A percentile compares a stretch with the other conserved stretches of the same genome.
Evolutionary conservation across 2,329 filamentous ascomycete genomes (phyloP).

Genomic region (Rhinocladiella similis): DNA sequence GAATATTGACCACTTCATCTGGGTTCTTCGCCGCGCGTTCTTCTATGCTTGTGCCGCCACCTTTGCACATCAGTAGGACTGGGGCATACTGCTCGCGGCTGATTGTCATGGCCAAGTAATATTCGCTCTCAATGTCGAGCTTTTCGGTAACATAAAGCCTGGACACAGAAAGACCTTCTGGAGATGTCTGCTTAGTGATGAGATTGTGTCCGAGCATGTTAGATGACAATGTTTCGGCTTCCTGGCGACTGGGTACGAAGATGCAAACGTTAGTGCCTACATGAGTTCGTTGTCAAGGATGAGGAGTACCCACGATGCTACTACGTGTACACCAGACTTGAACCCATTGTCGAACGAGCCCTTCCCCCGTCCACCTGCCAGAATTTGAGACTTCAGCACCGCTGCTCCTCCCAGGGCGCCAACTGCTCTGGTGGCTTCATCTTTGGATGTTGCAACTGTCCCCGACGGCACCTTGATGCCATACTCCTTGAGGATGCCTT

Average conservation of each 20-base stretch:
- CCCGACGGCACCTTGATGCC: background rate
- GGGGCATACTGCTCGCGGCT: conserved; percentile 46
- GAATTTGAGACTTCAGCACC: conserved; percentile 35
- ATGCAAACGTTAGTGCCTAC: background rate
- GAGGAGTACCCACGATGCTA: conserved; percentile 26
- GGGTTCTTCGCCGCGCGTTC: conserved; percentile 19
- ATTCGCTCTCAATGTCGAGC: conserved; percentile 35
- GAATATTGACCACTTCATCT: background rate
- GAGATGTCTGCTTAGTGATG: conserved; percentile 34
- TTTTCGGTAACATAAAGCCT: conserved; percentile 42
- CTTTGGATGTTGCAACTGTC: background rate
- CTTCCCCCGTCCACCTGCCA: conserved; percentile 36
- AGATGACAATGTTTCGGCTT: conserved; percentile 32
- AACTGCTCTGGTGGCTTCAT: background rate
- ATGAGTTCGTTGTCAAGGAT: background rate
- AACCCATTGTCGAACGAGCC: conserved; percentile 33
- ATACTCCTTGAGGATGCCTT: background rate
- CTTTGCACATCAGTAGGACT: conserved; percentile 38
- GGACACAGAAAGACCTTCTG: conserved; percentile 31
- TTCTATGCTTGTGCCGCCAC: conserved; percentile 37
- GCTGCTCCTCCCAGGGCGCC: conserved; percentile 30
- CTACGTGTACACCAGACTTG: conserved; percentile 34
- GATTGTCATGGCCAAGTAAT: conserved; percentile 45
- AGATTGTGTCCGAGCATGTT: conserved; percentile 35
- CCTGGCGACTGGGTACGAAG: conserved; percentile 22